Evolutionary conservation across 192 early-diverging fungal species (phyloP), one percentile per base, ranked within the genome.

Genomic region (Polychytrium aggregatum): DNA sequence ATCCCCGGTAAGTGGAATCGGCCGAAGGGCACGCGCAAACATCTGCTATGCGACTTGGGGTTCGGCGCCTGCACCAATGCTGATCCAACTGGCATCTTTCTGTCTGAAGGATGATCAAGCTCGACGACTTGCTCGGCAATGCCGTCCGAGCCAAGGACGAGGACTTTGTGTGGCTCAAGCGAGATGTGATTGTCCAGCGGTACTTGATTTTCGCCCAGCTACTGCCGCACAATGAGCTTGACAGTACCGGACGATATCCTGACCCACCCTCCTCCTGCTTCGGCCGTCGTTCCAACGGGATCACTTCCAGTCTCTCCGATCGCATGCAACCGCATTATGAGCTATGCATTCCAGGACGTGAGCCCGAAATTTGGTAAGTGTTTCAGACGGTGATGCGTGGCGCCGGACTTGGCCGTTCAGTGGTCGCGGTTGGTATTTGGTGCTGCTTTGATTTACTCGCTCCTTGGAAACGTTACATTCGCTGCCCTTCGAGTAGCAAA

Each of bases 141-240:
- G 72, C 79, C 14, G 50, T 86, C 11, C 46, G 86, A 27, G 57
- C 55, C n/a, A 85, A 83, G 54, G 71, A 71, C 41, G 86, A 88
- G 55, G 76, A 78, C 33, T 51, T 82, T 31, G 60, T 71, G 20
- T 37, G 52, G 16, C 56, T 82, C 24, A 56, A 59, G 14, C 67
- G 82, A 25, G 82, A 87, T 50, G 70, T 75, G 44, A 65, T 85
- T 14, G 38, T 59, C 37, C n/a, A 31, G 41, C 18, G 56, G 53
- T 24, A 44, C 29, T 44, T 64, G 61, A 52, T 74, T n/a, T n/a
- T n/a, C n/a, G n/a, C n/a, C n/a, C n/a, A n/a, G n/a, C n/a, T n/a
- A n/a, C n/a, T n/a, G n/a, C n/a, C n/a, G n/a, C n/a, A n/a, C n/a
- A n/a, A n/a, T n/a, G n/a, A n/a, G n/a, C n/a, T n/a, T n/a, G n/a